Percentiles rank a stretch among this genome's conserved stretches.
phyloP scores from a whole-genome alignment of 2,329 filamentous ascomycete genomes.

The Dryadomyces quercivorus region DNA sequence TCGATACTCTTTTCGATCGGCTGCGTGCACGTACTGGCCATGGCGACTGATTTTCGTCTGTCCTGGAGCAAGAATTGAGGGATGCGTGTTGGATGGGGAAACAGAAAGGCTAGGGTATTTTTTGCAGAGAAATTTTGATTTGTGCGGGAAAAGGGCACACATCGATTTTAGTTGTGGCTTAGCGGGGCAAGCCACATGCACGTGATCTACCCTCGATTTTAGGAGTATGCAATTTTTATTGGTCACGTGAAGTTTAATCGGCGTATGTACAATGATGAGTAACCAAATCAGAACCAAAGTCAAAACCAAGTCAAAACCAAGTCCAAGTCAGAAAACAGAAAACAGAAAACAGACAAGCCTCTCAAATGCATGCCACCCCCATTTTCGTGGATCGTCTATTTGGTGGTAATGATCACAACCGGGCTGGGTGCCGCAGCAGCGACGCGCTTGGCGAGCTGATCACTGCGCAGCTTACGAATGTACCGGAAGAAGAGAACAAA shows the following conservation, averaged over 20 bases:
- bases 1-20: not conserved
- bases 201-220: too few species aligned
- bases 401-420: conserved; percentile 16
- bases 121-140: conserved; percentile 13
- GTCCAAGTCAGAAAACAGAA: not conserved
- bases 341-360: not conserved
- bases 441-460: conserved; percentile 57
- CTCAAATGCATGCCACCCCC: not conserved
- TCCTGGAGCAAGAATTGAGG: conserved; percentile 8
- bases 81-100: conserved; percentile 5
- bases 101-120: conserved; percentile 4
- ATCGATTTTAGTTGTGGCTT: conserved; percentile 4
- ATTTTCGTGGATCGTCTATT: conserved; percentile 13
- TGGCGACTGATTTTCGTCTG: conserved; percentile 37
- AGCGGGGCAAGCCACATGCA: not conserved
- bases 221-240: not conserved
- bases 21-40: conserved; percentile 50
- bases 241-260: not conserved
- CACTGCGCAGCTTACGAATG: conserved; percentile 54
- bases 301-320: not conserved
- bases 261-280: not conserved
- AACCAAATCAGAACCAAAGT: not conserved
- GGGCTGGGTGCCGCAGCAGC: conserved; percentile 47
- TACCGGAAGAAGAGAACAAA: conserved; percentile 83
- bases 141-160: conserved; percentile 13